Percentiles rank a stretch among this genome's conserved stretches.
phyloP scores from a whole-genome alignment of 768 basidiomycete genomes.

The Holtermanniella nyarrowii region DNA sequence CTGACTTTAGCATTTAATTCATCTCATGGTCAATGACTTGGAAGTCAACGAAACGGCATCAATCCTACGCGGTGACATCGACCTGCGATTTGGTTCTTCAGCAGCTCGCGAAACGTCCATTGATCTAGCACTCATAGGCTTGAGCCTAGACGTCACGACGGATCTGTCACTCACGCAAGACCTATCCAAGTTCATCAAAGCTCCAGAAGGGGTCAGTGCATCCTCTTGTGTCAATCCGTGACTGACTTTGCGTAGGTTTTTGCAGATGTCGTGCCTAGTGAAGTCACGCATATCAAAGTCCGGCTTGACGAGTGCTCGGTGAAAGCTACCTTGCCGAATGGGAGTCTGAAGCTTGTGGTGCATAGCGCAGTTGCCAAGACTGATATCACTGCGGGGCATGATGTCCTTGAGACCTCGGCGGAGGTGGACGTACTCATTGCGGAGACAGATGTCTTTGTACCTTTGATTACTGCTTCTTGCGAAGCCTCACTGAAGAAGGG shows the following conservation, averaged over 20 bases:
- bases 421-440: conserved; percentile 49
- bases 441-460: conserved; percentile 46
- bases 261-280: conserved; percentile 82
- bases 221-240: background rate
- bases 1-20: no score
- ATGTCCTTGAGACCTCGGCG: conserved; percentile 48
- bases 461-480: conserved; percentile 2
- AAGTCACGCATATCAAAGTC: conserved; percentile 63
- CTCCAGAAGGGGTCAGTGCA: conserved; percentile 72
- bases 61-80: no score
- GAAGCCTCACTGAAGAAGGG: no score
- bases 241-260: conserved; percentile 53
- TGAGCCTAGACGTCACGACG: conserved; percentile 55
- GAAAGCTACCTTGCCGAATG: conserved; percentile 53
- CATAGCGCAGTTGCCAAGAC: conserved; percentile 61
- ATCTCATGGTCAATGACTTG: no score
- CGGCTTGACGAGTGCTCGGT: conserved; percentile 59
- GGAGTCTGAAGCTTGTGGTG: conserved; percentile 58
- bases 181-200: conserved; percentile 56
- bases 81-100: no score
- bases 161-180: conserved; percentile 58
- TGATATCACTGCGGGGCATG: conserved; percentile 55
- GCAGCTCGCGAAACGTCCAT: conserved; percentile 72
- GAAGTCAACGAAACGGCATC: no score
- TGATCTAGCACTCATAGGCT: conserved; percentile 53